Base-by-base conservation (phyloP, 495 filamentous ascomycete genomes). In the Geoglossum glabrum region DNA sequence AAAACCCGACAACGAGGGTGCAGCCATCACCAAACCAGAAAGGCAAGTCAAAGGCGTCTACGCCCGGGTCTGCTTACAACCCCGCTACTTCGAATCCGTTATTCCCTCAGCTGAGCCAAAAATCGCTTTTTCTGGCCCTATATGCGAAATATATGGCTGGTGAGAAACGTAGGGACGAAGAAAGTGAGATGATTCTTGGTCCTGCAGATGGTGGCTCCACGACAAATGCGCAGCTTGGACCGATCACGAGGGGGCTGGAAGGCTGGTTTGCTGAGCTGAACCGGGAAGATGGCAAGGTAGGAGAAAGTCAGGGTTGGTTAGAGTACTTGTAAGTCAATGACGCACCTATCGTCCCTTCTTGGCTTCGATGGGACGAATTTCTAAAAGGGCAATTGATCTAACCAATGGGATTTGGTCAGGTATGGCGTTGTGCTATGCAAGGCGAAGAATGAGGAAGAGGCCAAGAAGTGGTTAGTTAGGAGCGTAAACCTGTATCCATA, bases 141-240 rank as follows among this genome's bases (percentile, higher is more conserved):
- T 99, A 99, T 62, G 85, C 93, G 23, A 93, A 87, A 60, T 89
- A 85, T 64, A 77, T 99, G 56, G 82, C 90, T 0, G 93, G 93
- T 1, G 93, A 97, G 72, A 99, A 99, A 72, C 79, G 84, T 55
- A 94, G 87, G 68, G 84, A 95, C 66, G 93, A 99, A 65, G 93
- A 96, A 33, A 85, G 85, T 27, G 93, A 99, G 71, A 97, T 95
- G 87, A 85, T 99, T 7, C 75, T 99, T 67, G 93, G 93, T 0
- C 93, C 93, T 0, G 79, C 87, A 33, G 93, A 99, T 68, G 80
- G 85, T 17, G 89, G 87, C 0, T 76, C 79, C 47, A 85, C 87
- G 5, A 70, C 79, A 54, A 97, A 99, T 67, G 85, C 84, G 62
- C 86, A 96, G 67, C 68, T 97, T 2, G 72, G 82, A 7, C 76